Evolutionary conservation across 176 grass and related monocot species (phyloP), one percentile per base, ranked within the genome.

Genomic region (Cenchrus fungigraminus): DNA sequence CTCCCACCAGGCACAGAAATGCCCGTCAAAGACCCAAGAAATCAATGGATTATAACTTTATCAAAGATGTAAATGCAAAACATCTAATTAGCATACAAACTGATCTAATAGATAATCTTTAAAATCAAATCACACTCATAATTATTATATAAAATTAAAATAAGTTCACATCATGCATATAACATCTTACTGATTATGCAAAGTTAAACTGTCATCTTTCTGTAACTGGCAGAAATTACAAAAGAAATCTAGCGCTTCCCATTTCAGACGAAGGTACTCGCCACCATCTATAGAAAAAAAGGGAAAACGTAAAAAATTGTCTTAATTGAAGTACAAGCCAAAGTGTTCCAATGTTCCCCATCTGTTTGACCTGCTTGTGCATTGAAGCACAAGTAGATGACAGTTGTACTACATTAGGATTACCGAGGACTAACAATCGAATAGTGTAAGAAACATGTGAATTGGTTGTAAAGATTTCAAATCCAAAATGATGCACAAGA

Each of bases 401-500:
- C 61, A 64, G 46, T 78, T 81, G 59, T 5, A 65, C 43, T 64
- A 79, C 16, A 8, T 47, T 78, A 78, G 5, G 37, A 73, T 73
- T 40, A 19, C 13, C 11, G 8, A 14, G 8, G 68, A 31, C 25
- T 19, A 73, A 73, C 62, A 28, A 15, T 22, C 22, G 34, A 15
- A 42, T 8, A 78, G 6, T 63, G 32, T 28, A 72, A 12, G 55
- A 62, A 32, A 1, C 31, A 32, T 32, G 31, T 32, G 22, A 25
- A 25, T 25, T 25, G 31, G 31, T 32, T 32, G 31, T 32, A 32
- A 32, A 32, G 31, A 32, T 32, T 79, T 44, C 43, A 64, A 79
- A 88, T 31, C 73, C 19, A 43, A 72, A 50, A 50, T 67, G 60
- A 82, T 78, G 46, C 11, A 77, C 31, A 70, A 45, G 55, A 46